These are phyloP conservation scores for Cicer bijugum DNA, from an alignment of 306 rosid species.

Conservation along the genomic window DNA sequence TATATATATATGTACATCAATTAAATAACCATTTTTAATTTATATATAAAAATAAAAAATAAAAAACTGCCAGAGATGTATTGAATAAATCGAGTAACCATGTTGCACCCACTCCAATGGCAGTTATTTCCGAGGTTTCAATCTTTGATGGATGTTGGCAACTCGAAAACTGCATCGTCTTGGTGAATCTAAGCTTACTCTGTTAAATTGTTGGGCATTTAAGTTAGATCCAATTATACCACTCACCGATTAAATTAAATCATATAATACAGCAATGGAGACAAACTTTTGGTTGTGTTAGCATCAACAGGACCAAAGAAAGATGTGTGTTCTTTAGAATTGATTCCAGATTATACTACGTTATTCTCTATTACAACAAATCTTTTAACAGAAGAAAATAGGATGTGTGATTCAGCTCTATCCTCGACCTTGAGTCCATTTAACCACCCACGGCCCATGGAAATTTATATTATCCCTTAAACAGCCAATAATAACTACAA, in stretches of 20 bases:
- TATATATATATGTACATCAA: no score
- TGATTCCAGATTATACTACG: background rate
- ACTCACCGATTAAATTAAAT: conserved; percentile 42
- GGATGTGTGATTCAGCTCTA: conserved; percentile 1
- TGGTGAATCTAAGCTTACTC: conserved; percentile 48
- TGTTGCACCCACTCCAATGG: conserved; percentile 50
- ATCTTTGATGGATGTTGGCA: conserved; percentile 59
- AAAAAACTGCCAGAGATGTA: background rate
- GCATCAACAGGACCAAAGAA: background rate
- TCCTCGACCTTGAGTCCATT: background rate
- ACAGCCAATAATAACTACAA: no score
- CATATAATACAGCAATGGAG: conserved; percentile 30
- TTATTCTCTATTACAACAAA: background rate
- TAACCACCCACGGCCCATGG: background rate
- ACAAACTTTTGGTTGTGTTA: conserved; percentile 12
- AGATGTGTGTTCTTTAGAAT: background rate
- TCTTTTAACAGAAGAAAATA: background rate
- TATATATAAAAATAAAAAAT: no score
- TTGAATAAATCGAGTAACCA: background rate
- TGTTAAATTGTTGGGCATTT: conserved; percentile 49
- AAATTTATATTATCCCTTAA: background rate
- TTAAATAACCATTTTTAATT: no score
- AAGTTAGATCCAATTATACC: conserved; percentile 43
- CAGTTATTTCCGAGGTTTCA: conserved; percentile 53
- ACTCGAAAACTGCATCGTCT: conserved; percentile 48